Conservation (phyloP, 192 early-diverging fungal species). For the Oehlia diaphana region DNA sequence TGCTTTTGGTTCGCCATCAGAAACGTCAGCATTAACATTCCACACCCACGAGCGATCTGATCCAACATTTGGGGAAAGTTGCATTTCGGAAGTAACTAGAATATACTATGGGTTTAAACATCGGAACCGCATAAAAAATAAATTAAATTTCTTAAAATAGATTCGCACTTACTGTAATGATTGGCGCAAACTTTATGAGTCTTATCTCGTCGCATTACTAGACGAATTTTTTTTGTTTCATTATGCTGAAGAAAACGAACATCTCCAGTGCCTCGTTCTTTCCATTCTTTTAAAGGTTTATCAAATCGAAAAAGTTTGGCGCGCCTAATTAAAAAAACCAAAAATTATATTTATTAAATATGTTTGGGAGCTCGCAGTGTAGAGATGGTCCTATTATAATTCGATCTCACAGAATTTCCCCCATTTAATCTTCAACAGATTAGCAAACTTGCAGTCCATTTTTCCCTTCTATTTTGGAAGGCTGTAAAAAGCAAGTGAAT, state of each 20-base stretch:
- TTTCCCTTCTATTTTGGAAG: background rate
- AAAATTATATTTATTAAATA: background rate
- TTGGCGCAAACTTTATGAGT: conserved; percentile 99
- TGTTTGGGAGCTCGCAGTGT: conserved; percentile 27
- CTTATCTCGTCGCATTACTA: conserved; percentile 99
- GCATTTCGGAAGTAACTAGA: conserved; percentile 81
- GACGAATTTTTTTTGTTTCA: conserved; percentile 81
- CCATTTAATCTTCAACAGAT: conserved; percentile 26
- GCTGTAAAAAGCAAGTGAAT: conserved; percentile 19
- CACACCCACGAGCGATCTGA: conserved; percentile 99
- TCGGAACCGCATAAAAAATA: background rate
- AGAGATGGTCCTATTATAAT: background rate
- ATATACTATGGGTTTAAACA: background rate
- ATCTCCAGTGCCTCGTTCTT: conserved; percentile 99
- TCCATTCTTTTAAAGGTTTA: conserved; percentile 91
- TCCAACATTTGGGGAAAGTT: conserved; percentile 90
- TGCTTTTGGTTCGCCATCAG: conserved; percentile 81
- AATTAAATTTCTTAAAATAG: background rate
- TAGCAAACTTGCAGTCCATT: conserved; percentile 26
- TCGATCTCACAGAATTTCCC: conserved; percentile 10
- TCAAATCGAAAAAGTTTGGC: conserved; percentile 99
- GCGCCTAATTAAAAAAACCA: conserved; percentile 58
- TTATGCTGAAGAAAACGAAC: conserved; percentile 96
- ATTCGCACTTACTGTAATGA: conserved; percentile 69
- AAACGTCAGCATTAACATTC: conserved; percentile 85